phyloP scores from a whole-genome alignment of 331 rosid genomes.

The Acacia pycnantha region DNA sequence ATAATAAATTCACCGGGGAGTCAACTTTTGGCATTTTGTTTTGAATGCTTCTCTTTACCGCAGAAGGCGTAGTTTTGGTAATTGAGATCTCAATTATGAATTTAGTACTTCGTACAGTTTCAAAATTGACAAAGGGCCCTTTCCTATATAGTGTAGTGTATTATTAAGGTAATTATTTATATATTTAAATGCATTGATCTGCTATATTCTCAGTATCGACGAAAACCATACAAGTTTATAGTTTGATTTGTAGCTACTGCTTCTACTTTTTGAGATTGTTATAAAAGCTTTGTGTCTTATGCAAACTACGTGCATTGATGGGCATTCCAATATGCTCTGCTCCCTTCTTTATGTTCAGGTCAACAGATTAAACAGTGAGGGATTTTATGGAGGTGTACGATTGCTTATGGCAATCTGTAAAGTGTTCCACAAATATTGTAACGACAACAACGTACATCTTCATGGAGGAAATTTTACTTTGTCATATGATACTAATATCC shows the following conservation, averaged over 20 bases:
- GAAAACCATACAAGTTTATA: neutral
- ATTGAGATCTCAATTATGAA: neutral
- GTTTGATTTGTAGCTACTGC: neutral
- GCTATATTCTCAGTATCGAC: neutral
- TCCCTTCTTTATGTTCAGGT: constrained; percentile 40
- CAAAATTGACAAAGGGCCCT: neutral
- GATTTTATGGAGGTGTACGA: constrained; percentile 86
- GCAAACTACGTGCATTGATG: too few relatives aligned
- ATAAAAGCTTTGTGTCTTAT: neutral
- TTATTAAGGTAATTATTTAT: neutral
- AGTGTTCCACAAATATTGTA: constrained; percentile 61
- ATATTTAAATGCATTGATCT: neutral
- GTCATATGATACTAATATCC: constrained; percentile 85
- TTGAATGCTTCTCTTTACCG: neutral
- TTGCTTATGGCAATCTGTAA: constrained; percentile 84
- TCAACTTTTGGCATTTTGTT: neutral
- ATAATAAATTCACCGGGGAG: neutral
- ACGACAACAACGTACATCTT: constrained; percentile 45
- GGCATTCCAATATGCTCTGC: too few relatives aligned
- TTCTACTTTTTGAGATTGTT: neutral
- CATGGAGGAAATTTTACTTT: constrained; percentile 62
- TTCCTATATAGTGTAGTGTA: neutral
- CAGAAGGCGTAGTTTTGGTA: neutral
- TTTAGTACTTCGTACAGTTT: neutral
- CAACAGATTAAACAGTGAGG: constrained; percentile 51